A percentile compares a stretch with the other conserved stretches of the same genome.
Evolutionary conservation across 2,329 filamentous ascomycete genomes (phyloP).

Genomic region (Endoconidiophora laricicola): DNA sequence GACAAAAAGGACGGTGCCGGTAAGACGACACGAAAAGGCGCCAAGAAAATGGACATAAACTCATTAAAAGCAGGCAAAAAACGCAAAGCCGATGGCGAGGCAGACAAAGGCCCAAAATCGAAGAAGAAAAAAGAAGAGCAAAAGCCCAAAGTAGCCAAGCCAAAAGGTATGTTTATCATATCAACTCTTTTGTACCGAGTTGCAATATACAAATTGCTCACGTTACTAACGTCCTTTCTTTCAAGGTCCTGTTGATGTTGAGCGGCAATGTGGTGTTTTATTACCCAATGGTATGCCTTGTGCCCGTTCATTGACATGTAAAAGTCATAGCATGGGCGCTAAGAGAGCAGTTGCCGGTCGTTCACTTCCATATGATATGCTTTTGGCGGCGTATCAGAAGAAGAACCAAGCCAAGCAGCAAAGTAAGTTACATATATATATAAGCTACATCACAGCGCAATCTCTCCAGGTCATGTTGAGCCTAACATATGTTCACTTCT

Average conservation of each 20-base stretch:
- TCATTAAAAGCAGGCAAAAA: constrained; percentile 55
- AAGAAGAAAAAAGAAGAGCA: constrained; percentile 95
- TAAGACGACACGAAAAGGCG: constrained; percentile 42
- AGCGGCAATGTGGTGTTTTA: constrained; percentile 80
- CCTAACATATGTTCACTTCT: constrained; percentile 13
- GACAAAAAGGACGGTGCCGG: constrained; percentile 26
- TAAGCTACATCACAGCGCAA: not conserved
- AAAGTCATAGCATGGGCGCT: constrained; percentile 87
- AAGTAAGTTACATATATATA: constrained; percentile 39
- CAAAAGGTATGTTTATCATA: constrained; percentile 42
- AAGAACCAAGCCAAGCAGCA: constrained; percentile 98
- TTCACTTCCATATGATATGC: constrained; percentile 81
- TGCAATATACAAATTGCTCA: not conserved
- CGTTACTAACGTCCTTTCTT: constrained; percentile 12
- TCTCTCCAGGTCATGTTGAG: no score
- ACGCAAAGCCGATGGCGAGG: constrained; percentile 56
- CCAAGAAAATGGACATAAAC: constrained; percentile 38
- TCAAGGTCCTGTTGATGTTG: constrained; percentile 72
- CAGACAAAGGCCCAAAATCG: constrained; percentile 67
- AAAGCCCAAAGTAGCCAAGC: constrained; percentile 67
- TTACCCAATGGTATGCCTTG: constrained; percentile 75
- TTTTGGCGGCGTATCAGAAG: constrained; percentile 78
- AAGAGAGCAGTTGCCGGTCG: constrained; percentile 78
- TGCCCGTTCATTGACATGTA: constrained; percentile 78
- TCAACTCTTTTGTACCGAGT: not conserved